Percentiles rank a stretch among this genome's conserved stretches.
These are phyloP conservation scores for Sporothrix curviconia DNA, from an alignment of 2,329 filamentous ascomycete species.

Conservation along the genomic window DNA sequence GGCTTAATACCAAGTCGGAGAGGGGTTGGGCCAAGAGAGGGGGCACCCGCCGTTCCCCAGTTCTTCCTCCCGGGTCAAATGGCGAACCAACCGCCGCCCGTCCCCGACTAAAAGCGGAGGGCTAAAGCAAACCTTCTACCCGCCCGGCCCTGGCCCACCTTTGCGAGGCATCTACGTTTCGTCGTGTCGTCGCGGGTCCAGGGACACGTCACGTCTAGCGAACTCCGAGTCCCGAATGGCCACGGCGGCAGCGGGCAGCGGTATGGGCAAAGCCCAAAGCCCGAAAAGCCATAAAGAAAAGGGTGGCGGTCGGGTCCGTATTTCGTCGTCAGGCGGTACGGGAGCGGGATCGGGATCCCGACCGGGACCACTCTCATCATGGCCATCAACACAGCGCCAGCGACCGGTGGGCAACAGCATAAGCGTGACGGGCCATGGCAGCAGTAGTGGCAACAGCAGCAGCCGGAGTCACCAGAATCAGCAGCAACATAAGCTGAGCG, in stretches of 20 bases:
- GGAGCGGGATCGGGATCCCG: too few relatives aligned
- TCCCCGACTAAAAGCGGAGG: slow-evolving; percentile 58
- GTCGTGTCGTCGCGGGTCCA: slow-evolving; percentile 34
- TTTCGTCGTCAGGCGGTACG: too few relatives aligned
- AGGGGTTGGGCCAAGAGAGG: slow-evolving; percentile 43
- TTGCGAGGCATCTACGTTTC: slow-evolving; percentile 48
- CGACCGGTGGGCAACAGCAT: slow-evolving; percentile 8
- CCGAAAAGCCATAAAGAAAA: slow-evolving; percentile 59
- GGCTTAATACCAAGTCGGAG: slow-evolving; percentile 24
- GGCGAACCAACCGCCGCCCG: slow-evolving; percentile 26
- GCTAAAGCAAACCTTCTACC: slow-evolving; percentile 62
- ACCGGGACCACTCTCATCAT: not conserved
- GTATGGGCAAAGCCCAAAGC: slow-evolving; percentile 25
- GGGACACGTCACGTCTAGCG: slow-evolving; percentile 45
- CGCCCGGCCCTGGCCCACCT: slow-evolving; percentile 53
- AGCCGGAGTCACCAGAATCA: slow-evolving; percentile 8
- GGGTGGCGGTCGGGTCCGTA: too few relatives aligned
- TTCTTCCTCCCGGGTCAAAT: too few relatives aligned
- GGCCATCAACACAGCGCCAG: slow-evolving; percentile 12
- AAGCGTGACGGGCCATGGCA: slow-evolving; percentile 1
- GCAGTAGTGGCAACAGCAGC: slow-evolving; percentile 10
- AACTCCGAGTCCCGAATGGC: slow-evolving; percentile 19
- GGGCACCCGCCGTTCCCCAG: slow-evolving; percentile 34
- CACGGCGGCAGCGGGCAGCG: slow-evolving; percentile 18
- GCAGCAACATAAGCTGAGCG: slow-evolving; percentile 30